Conservation (phyloP, 106 monocot genomes). For the Ottelia alismoides region DNA sequence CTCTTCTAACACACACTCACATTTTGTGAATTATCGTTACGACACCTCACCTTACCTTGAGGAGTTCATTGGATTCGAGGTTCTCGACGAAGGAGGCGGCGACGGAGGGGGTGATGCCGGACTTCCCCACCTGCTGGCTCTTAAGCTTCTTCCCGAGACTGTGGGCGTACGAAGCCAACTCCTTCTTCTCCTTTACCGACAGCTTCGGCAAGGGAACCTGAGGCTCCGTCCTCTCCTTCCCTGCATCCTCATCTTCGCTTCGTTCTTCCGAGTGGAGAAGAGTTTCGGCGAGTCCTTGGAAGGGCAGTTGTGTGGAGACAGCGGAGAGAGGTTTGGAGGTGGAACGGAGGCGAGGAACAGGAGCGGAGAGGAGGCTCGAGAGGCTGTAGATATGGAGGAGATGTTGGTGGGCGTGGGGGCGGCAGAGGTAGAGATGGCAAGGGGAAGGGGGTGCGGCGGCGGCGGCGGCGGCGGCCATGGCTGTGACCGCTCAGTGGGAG, state of each 20-base stretch:
- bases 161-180: conserved; percentile 86
- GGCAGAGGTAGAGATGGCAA: conserved; percentile 2
- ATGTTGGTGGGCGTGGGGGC: background rate
- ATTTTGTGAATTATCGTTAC: no score
- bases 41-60: conserved; percentile 66
- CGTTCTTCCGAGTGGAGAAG: conserved; percentile 1
- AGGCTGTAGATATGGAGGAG: conserved; percentile 2
- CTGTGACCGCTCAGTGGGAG: no score
- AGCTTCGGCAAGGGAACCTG: conserved; percentile 31
- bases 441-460: conserved; percentile 4
- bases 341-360: background rate
- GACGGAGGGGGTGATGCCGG: conserved; percentile 69
- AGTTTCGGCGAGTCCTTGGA: background rate
- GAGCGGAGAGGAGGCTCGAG: background rate
- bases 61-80: conserved; percentile 92
- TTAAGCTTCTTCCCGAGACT: conserved; percentile 92
- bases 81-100: conserved; percentile 62
- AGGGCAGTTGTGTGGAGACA: background rate
- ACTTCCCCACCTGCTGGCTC: conserved; percentile 85
- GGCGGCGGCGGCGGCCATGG: background rate
- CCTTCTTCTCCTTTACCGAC: conserved; percentile 89
- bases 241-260: background rate
- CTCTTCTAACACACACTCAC: no score
- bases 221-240: background rate
- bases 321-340: background rate